Base-by-base conservation (phyloP, 305 asterid species). In the Solanum hybrid region DNA sequence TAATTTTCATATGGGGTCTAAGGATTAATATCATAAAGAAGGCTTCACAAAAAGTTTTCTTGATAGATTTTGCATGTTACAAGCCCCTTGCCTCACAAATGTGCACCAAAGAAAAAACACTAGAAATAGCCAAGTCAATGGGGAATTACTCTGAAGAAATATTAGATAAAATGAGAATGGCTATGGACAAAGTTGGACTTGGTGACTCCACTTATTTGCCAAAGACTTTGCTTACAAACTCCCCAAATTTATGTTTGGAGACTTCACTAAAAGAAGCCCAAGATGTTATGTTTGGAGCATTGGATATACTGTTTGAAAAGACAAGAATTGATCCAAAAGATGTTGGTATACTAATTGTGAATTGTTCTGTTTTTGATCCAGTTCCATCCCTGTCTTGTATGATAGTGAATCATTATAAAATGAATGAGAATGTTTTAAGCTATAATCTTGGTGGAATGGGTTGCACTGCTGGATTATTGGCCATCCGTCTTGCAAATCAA, bases 391-490 rank as follows among this genome's bases (percentile, higher is more conserved):
- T 88, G 26, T 78, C 79, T 6, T 88, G 87, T 15, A 40, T 38
- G 31, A 88, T 88, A 22, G 35, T 88, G 5, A 31, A 78, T 36
- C 90, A 27, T 60, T 79, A 45, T 26, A 64, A 64, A 79, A 56
- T 88, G 90, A 72, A 40, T 69, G 90, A 72, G 86, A 79, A 73
- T 60, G 35, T 79, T n/a, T 77, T 42, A 85, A 78, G 69, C 29
- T 89, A 71, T 27, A 89, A 89, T 32, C 88, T 89, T 77, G 13
- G 73, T 32, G 90, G 90, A 42, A 89, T 89, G 90, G 88, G 90
- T n/a, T 89, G 90, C 76, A 75, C 82, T 51, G 90, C 90, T n/a
- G 80, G 90, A 77, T 80, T 86, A 9, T 56, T 69, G 22, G 60
- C 88, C 42, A 14, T 89, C 32, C 56, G 64, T 56, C 73, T 89